Conservation (phyloP, 2,329 filamentous ascomycete genomes). For the Phialophora tarda region DNA sequence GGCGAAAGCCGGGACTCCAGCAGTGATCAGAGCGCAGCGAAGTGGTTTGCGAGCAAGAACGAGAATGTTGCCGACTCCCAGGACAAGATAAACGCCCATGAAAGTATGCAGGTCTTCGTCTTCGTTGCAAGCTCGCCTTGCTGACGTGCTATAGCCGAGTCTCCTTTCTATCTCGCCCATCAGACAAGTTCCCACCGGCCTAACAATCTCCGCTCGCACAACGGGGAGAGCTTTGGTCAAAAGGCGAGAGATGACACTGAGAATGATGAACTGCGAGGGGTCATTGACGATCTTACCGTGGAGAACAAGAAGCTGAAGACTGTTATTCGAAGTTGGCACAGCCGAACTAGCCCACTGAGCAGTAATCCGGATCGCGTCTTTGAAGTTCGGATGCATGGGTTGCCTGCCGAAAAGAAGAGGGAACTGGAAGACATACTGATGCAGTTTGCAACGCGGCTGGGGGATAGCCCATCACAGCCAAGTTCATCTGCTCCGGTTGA, state of each 20-base stretch:
- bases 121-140: background rate
- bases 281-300: conserved; percentile 85
- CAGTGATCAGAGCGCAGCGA: conserved; percentile 36
- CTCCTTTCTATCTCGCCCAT: conserved; percentile 45
- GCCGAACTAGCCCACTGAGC: conserved; percentile 53
- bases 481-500: conserved; percentile 24
- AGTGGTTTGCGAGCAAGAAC: conserved; percentile 38
- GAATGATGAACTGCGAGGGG: conserved; percentile 76
- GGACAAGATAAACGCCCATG: conserved; percentile 17
- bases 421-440: conserved; percentile 76
- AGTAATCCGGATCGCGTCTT: conserved; percentile 78
- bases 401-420: conserved; percentile 73
- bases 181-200: conserved; percentile 33
- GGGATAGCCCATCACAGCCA: conserved; percentile 23
- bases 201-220: conserved; percentile 31
- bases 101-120: conserved; percentile 10
- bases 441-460: conserved; percentile 58
- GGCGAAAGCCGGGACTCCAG: conserved; percentile 30
- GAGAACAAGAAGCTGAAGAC: conserved; percentile 81
- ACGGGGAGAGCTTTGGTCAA: conserved; percentile 39
- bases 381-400: conserved; percentile 77
- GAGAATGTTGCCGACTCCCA: conserved; percentile 28
- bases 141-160: conserved; percentile 43
- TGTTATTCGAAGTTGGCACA: conserved; percentile 73
- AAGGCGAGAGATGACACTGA: conserved; percentile 57